Conservation (phyloP, 176 grass and related monocot species). For the Carex kokanica region DNA sequence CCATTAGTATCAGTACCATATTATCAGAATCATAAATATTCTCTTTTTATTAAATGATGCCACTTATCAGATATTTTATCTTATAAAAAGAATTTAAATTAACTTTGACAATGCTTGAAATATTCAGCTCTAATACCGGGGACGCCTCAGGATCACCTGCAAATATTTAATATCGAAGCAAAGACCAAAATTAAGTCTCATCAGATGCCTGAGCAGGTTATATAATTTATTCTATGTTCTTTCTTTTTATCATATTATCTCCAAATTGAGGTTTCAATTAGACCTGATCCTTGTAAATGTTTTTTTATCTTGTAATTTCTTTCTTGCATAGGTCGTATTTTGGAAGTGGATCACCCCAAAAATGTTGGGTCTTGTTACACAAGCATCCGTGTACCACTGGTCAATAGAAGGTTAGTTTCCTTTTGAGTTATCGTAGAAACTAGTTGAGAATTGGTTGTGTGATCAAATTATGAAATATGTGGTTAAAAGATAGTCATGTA, state of each 20-base stretch:
- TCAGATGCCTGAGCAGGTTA: constrained; percentile 87
- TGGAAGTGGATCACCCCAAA: constrained; percentile 96
- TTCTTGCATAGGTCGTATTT: constrained; percentile 58
- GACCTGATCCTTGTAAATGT: neutral
- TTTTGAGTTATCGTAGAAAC: neutral
- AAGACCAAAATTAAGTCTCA: constrained; percentile 94
- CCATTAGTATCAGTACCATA: neutral
- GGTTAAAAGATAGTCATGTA: neutral
- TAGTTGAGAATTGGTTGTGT: neutral
- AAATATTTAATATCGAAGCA: constrained; percentile 92
- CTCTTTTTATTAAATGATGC: neutral
- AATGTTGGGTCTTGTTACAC: constrained; percentile 62
- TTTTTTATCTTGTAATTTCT: constrained; percentile 6
- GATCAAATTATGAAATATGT: neutral
- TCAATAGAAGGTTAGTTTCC: constrained; percentile 65
- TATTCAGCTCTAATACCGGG: constrained; percentile 82
- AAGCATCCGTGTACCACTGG: constrained; percentile 83
- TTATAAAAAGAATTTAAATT: neutral
- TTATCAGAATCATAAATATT: neutral
- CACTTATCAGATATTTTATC: neutral
- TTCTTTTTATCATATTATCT: neutral
- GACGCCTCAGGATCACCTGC: constrained; percentile 82
- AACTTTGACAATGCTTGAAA: constrained; percentile 6
- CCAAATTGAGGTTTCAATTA: neutral
- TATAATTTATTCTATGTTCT: neutral